Evolutionary conservation across 768 basidiomycete species (phyloP), one percentile per base, ranked within the genome.

Genomic region (Atractiella rhizophila): DNA sequence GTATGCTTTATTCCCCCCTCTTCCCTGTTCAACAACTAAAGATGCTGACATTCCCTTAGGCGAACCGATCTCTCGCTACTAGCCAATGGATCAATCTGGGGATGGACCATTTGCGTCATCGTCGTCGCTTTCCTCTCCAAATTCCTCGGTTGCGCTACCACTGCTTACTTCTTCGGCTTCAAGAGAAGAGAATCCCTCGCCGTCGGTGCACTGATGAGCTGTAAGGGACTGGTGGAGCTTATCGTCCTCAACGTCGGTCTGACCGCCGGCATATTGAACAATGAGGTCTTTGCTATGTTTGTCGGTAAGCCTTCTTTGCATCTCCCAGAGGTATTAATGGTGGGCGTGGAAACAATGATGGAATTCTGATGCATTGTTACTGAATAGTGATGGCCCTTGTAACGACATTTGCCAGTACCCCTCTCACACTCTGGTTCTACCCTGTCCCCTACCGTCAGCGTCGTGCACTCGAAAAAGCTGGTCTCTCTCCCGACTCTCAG

Each of bases 241-340:
- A 85, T 91, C 48, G 82, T 85, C 7, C 68, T 86, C 53, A 91
- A 91, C 54, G 72, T 86, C 47, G 83, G 83, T 37, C 64, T 79
- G 7, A 63, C 67, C 2, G 82, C 79, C 3, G 70, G 71, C 0
- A 83, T 88, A 37, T 63, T 96, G 35, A 57, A 62, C 45, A 51
- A 57, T 24, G 66, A 69, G 20, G 68, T 75, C 10, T 82, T 86
- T 63, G 77, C 79, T 0, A 83, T 85, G 77, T 81, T 86, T 48
- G 81, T 86, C 45, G 62, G 85, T 16, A 35, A 70, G 45, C 58
- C 13, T 4, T 1, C 11, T 6, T 11, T 26, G 5, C 19, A 4
- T 10, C 6, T 11, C 5, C 36, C 21, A 27, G 27, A 11, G 10
- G 9, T 1, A 8, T 13, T 13, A 20, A 11, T 2, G 1, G 10